Evolutionary conservation across 805 yeast species (phyloP).

Genomic region (Wickerhamiella allomyrinae): DNA sequence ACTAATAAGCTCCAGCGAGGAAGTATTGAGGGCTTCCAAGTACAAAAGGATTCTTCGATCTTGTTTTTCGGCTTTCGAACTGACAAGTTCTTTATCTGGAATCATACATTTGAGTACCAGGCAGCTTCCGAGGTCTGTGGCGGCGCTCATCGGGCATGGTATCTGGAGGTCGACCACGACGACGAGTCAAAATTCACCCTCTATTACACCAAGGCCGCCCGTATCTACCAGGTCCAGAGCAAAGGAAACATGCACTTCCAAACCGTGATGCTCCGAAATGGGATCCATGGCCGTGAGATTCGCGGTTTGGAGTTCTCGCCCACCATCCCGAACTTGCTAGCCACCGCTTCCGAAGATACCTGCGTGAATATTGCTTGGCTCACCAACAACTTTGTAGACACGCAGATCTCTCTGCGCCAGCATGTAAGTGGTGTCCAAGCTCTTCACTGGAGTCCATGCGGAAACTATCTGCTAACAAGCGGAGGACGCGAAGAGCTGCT

Average conservation of each 20-base stretch:
- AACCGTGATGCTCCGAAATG: slow-evolving; percentile 31
- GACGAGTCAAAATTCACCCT: slow-evolving; percentile 34
- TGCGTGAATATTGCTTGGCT: slow-evolving; percentile 50
- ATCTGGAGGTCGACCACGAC: slow-evolving; percentile 23
- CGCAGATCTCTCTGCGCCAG: slow-evolving; percentile 36
- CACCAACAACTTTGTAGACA: slow-evolving; percentile 32
- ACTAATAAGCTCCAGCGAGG: slow-evolving; percentile 60
- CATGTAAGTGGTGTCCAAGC: slow-evolving; percentile 86
- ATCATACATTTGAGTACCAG: slow-evolving; percentile 64
- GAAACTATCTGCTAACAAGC: slow-evolving; percentile 34
- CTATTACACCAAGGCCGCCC: slow-evolving; percentile 35
- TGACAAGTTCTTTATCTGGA: slow-evolving; percentile 63
- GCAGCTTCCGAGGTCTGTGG: slow-evolving; percentile 65
- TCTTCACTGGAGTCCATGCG: slow-evolving; percentile 34
- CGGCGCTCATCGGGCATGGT: slow-evolving; percentile 84
- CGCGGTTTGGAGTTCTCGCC: slow-evolving; percentile 53
- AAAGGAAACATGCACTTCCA: slow-evolving; percentile 13
- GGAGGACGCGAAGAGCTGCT: slow-evolving; percentile 72
- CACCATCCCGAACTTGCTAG: slow-evolving; percentile 28
- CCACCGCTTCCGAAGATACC: slow-evolving; percentile 86
- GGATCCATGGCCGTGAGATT: slow-evolving; percentile 87
- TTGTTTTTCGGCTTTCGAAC: slow-evolving; percentile 73
- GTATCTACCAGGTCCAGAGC: neutral
- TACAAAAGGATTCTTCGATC: slow-evolving; percentile 30
- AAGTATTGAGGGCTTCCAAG: slow-evolving; percentile 57